These are phyloP conservation scores for Taxawa tesnikishii DNA, from an alignment of 2,329 filamentous ascomycete species.

Conservation along the genomic window DNA sequence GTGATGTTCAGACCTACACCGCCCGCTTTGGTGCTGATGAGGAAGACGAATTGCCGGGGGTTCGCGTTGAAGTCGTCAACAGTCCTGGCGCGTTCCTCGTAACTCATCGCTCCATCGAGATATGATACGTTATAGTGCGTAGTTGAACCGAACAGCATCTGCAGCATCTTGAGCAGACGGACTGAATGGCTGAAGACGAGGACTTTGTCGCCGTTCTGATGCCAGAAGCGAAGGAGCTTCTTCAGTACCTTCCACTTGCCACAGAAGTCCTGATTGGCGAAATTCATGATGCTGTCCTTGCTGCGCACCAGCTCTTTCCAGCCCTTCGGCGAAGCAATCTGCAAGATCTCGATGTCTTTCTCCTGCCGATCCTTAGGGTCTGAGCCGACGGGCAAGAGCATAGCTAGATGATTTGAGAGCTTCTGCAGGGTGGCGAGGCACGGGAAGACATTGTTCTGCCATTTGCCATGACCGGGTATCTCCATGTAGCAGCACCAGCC, in stretches of 20 bases:
- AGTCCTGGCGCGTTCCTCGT: slow-evolving; percentile 67
- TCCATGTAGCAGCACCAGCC: slow-evolving; percentile 69
- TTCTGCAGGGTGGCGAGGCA: slow-evolving; percentile 74
- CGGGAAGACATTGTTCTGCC: slow-evolving; percentile 74
- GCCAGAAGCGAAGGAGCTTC: slow-evolving; percentile 81
- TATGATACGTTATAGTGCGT: slow-evolving; percentile 79
- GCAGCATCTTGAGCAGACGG: slow-evolving; percentile 68
- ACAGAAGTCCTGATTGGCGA: slow-evolving; percentile 81
- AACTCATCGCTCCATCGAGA: slow-evolving; percentile 71
- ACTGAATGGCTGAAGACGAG: slow-evolving; percentile 92
- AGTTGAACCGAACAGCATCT: slow-evolving; percentile 75
- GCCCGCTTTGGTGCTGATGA: slow-evolving; percentile 88
- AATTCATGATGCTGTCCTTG: slow-evolving; percentile 66
- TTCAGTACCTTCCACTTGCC: slow-evolving; percentile 93
- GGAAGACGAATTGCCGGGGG: slow-evolving; percentile 78
- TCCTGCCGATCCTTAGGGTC: slow-evolving; percentile 61
- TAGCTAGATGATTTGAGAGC: slow-evolving; percentile 81
- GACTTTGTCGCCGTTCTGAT: slow-evolving; percentile 82
- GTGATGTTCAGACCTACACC: slow-evolving; percentile 94
- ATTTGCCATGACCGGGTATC: slow-evolving; percentile 51
- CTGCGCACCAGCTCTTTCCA: slow-evolving; percentile 65
- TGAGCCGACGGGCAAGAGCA: slow-evolving; percentile 58
- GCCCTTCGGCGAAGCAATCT: slow-evolving; percentile 58
- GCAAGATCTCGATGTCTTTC: slow-evolving; percentile 63
- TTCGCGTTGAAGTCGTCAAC: slow-evolving; percentile 91